These are phyloP conservation scores for Selaginella tamariscina DNA, from an alignment of 75 land plant genomes.

Conservation along the genomic window DNA sequence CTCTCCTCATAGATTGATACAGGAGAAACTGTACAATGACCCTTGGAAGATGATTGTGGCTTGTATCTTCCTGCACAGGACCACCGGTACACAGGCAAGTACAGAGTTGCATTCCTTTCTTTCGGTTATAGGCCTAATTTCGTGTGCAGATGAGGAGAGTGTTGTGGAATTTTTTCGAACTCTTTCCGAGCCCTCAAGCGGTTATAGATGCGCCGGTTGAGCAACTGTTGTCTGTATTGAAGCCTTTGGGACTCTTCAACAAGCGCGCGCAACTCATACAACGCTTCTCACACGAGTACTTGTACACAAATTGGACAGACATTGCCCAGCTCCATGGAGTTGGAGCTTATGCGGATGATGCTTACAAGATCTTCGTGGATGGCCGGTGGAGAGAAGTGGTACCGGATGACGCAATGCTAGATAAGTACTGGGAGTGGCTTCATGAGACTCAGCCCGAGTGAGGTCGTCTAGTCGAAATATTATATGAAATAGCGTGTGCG, in stretches of 20 bases:
- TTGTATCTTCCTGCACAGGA: conserved; percentile 67
- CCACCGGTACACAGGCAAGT: conserved; percentile 60
- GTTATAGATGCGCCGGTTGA: conserved; percentile 23
- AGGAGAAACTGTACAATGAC: conserved; percentile 53
- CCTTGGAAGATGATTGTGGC: conserved; percentile 93
- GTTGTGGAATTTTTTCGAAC: conserved; percentile 40
- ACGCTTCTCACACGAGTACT: conserved; percentile 47
- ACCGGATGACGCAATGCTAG: conserved; percentile 58
- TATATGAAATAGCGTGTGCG: too few species aligned
- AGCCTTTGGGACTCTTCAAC: conserved; percentile 50
- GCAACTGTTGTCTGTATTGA: conserved; percentile 40
- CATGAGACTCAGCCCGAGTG: too few species aligned
- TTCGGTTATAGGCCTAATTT: neutral
- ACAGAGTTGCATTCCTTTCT: neutral
- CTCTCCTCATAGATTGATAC: conserved; percentile 44
- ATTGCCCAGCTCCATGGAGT: conserved; percentile 70
- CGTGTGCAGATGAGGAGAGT: conserved; percentile 43
- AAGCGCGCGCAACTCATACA: conserved; percentile 50
- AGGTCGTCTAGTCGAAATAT: too few species aligned
- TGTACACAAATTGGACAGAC: conserved; percentile 50
- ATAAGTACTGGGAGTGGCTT: conserved; percentile 51
- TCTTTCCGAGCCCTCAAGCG: conserved; percentile 58
- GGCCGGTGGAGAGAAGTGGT: conserved; percentile 50
- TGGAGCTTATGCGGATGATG: conserved; percentile 94
- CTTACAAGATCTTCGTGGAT: conserved; percentile 81